Evolutionary conservation across 257 asterid species (phyloP), one percentile per base, ranked within the genome.

Genomic region (Salvia hispanica): DNA sequence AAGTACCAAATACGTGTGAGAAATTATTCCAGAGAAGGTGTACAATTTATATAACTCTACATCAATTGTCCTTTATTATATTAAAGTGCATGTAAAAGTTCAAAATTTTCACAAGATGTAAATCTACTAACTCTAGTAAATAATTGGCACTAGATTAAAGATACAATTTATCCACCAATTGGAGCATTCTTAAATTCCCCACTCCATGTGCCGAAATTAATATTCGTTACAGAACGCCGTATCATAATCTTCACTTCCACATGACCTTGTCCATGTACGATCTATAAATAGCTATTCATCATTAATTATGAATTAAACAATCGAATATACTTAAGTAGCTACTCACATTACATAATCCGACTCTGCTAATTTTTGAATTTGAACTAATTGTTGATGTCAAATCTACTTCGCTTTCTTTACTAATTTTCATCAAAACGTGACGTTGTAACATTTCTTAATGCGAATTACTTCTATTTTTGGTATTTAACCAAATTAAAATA

Each of bases 191-290:
- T 36, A 72, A 64, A 70, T 13, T 72, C 72, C 55, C 58, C 55
- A 66, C 48, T 67, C 56, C 81, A 72, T 72, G 75, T 77, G 81
- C 65, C 18, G 52, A 63, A 58, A 56, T 28, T 46, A 72, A 67
- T 60, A 71, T 40, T 68, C 67, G 64, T 54, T 18, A 39, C 51
- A 25, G 18, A 52, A 34, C 60, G 62, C 59, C 15, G 28, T 64
- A 70, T 33, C 67, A 55, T 42, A 48, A 64, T 52, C 62, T 69
- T 50, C 69, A 76, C 70, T 40, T 64, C 53, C 70, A 71, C 65
- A 71, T 71, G 76, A 66, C 37, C 2, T 28, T 39, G 18, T 62
- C 28, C 3, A 28, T 39, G 18, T 62, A 14, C 63, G 16, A 52
- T 43, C 66, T 34, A 31, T 43, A 34, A 31, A 43, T 43, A 33